Evolutionary conservation across 192 early-diverging fungal genomes (phyloP).

Genomic region (Podila epicladia): DNA sequence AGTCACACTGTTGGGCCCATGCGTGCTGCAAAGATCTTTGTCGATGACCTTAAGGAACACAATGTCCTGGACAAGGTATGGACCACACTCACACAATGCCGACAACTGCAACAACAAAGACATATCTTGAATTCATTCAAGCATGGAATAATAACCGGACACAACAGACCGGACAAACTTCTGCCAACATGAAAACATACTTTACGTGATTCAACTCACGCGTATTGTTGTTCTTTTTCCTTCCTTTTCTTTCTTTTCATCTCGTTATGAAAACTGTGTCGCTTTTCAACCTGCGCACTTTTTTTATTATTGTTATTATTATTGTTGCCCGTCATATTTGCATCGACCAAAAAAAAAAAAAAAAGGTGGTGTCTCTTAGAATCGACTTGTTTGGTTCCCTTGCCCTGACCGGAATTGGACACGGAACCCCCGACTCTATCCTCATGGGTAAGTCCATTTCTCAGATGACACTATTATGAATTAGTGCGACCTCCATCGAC

Average conservation of each 20-base stretch:
- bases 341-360: background rate
- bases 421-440: conserved; percentile 94
- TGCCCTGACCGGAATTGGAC: conserved; percentile 93
- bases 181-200: conserved; percentile 4
- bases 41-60: conserved; percentile 81
- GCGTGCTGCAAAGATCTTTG: conserved; percentile 95
- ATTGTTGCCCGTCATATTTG: background rate
- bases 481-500: background rate
- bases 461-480: background rate
- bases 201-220: conserved; percentile 52
- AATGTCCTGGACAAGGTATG: conserved; percentile 68
- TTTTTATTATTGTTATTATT: background rate
- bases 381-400: conserved; percentile 94
- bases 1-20: conserved; percentile 96
- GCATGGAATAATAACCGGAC: background rate
- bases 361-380: conserved; percentile 66
- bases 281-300: conserved; percentile 48
- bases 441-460: conserved; percentile 64
- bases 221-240: conserved; percentile 15
- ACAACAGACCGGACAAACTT: background rate
- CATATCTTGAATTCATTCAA: background rate
- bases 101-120: background rate
- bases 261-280: conserved; percentile 10
- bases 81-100: background rate
- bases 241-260: background rate